Conservation (phyloP, 306 rosid genomes). For the Rubus idaeus region DNA sequence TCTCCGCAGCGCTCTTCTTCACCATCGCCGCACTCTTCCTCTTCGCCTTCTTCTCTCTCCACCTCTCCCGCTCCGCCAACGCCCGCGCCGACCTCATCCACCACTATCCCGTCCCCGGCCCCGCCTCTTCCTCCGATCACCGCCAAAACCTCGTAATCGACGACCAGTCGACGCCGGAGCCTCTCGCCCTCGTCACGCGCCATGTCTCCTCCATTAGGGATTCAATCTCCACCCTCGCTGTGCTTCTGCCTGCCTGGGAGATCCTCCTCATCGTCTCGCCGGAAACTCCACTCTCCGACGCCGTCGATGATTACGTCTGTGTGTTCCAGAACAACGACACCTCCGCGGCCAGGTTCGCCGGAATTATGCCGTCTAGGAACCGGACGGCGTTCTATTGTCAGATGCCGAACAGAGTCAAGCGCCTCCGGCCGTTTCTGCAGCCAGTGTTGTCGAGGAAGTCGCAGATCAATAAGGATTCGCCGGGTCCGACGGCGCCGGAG, state of each 20-base stretch:
- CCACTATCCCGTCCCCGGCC: not conserved
- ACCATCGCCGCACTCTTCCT: slow-evolving; percentile 26
- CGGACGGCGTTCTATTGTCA: slow-evolving; percentile 47
- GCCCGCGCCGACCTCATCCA: not conserved
- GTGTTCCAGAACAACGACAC: slow-evolving; percentile 45
- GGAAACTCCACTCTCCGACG: slow-evolving; percentile 14
- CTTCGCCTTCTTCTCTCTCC: slow-evolving; percentile 37
- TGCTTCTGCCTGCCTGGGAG: slow-evolving; percentile 70
- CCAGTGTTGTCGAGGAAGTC: slow-evolving; percentile 31
- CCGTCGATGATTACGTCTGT: slow-evolving; percentile 26
- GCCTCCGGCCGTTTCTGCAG: slow-evolving; percentile 42
- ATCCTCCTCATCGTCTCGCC: slow-evolving; percentile 43
- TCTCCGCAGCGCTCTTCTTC: slow-evolving; percentile 35
- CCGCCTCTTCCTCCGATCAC: not conserved
- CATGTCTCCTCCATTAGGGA: not conserved
- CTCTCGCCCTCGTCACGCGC: slow-evolving; percentile 27
- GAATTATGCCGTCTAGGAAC: slow-evolving; percentile 28
- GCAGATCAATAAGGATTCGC: not conserved
- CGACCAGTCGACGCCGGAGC: not conserved
- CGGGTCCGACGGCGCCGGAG: slow-evolving; percentile 18
- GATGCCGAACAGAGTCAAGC: slow-evolving; percentile 42
- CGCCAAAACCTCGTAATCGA: not conserved
- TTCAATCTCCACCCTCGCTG: slow-evolving; percentile 36
- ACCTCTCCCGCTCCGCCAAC: slow-evolving; percentile 40
- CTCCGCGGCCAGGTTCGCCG: slow-evolving; percentile 44